A percentile compares a stretch with the other conserved stretches of the same genome.
These are phyloP conservation scores for Fusarium proliferatum DNA, from an alignment of 2,329 filamentous ascomycete species.

Conservation along the genomic window DNA sequence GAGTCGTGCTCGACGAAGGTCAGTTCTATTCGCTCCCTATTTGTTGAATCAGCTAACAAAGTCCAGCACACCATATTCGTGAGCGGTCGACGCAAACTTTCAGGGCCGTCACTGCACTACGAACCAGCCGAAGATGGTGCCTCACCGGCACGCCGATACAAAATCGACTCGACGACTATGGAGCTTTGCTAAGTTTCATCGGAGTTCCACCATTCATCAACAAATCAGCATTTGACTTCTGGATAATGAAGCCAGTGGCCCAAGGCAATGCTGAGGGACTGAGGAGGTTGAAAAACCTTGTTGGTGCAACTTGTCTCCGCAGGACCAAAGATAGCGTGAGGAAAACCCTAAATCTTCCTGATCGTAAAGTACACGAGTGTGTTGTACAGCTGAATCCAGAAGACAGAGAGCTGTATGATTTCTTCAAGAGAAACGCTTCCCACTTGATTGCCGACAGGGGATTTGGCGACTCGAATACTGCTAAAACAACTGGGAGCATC, in stretches of 20 bases:
- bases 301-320: background rate
- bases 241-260: background rate
- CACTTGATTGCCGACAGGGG: background rate
- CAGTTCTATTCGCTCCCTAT: accelerated
- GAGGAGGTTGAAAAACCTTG: background rate
- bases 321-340: background rate
- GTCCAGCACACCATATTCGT: background rate
- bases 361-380: background rate
- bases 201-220: background rate
- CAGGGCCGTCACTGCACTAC: background rate
- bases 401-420: background rate
- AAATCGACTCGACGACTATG: background rate
- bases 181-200: background rate
- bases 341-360: background rate
- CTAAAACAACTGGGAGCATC: background rate
- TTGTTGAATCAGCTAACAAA: accelerated
- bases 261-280: background rate
- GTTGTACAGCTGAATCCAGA: background rate
- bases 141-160: background rate
- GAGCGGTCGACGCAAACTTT: background rate
- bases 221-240: background rate
- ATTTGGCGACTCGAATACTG: background rate
- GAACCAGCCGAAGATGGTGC: background rate
- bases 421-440: background rate
- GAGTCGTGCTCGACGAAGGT: background rate